phyloP scores from a whole-genome alignment of 345 rosid genomes.

The Adansonia digitata region DNA sequence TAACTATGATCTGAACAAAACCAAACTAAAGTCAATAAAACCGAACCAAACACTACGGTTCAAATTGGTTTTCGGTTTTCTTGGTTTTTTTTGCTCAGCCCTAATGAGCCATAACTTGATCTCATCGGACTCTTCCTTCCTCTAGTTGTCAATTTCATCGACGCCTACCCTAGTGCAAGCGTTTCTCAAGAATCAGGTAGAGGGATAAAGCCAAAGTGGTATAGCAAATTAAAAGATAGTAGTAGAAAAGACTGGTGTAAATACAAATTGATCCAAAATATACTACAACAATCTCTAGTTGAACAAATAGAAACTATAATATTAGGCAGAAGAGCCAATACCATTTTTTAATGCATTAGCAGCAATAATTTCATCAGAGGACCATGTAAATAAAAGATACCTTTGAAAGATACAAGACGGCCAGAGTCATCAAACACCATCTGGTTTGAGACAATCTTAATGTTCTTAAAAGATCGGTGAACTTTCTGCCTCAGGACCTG shows the following conservation, averaged over 20 bases:
- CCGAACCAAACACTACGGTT: too few relatives aligned
- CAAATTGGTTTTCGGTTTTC: too few relatives aligned
- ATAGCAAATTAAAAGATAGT: not conserved
- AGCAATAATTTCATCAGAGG: not conserved
- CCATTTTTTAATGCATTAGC: not conserved
- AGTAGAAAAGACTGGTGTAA: not conserved
- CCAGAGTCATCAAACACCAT: constrained; percentile 69
- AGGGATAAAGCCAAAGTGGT: not conserved
- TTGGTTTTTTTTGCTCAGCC: too few relatives aligned
- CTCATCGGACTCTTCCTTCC: not conserved
- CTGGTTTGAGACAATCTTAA: constrained; percentile 72
- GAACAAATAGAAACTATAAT: constrained; percentile 9
- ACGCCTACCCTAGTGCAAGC: not conserved
- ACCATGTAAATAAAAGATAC: constrained; percentile 27
- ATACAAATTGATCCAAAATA: not conserved
- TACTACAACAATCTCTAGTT: not conserved
- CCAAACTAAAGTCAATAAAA: too few relatives aligned
- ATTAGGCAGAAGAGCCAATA: not conserved
- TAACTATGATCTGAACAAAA: too few relatives aligned
- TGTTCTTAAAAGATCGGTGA: constrained; percentile 60
- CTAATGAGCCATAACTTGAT: not conserved
- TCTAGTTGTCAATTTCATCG: not conserved
- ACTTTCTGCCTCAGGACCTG: constrained; percentile 88
- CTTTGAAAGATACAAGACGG: constrained; percentile 67
- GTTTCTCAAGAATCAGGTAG: not conserved